Evolutionary conservation across 2,329 filamentous ascomycete species (phyloP).

Genomic region (Cadophora gregata): DNA sequence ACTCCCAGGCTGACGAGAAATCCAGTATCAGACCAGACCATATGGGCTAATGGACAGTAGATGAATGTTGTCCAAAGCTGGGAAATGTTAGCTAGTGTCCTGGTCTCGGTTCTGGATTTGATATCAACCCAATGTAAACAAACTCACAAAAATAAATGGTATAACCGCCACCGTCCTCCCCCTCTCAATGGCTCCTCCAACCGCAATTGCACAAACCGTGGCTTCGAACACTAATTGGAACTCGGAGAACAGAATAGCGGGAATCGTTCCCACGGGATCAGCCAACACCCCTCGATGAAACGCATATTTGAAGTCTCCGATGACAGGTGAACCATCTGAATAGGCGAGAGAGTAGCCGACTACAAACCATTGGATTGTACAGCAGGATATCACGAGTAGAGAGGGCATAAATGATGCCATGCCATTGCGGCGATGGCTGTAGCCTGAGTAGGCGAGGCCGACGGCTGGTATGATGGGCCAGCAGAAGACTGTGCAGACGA

Average conservation of each 20-base stretch:
- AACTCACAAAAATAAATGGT: conserved; percentile 67
- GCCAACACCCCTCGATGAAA: conserved; percentile 63
- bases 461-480: conserved; percentile 73
- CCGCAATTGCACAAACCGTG: conserved; percentile 56
- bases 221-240: conserved; percentile 68
- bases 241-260: conserved; percentile 69
- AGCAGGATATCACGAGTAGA: conserved; percentile 60
- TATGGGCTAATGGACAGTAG: conserved; percentile 77
- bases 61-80: conserved; percentile 69
- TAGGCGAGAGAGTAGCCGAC: conserved; percentile 69
- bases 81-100: background rate
- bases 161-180: conserved; percentile 67
- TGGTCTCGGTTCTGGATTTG: background rate
- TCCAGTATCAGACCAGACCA: conserved; percentile 78
- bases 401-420: conserved; percentile 68
- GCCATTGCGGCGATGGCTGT: conserved; percentile 65
- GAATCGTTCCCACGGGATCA: conserved; percentile 64
- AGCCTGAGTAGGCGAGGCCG: conserved; percentile 67
- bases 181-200: conserved; percentile 65
- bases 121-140: background rate
- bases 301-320: conserved; percentile 66
- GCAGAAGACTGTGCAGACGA: conserved; percentile 64
- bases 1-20: conserved; percentile 73
- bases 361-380: conserved; percentile 62
- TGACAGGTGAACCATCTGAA: conserved; percentile 62